phyloP scores from a whole-genome alignment of 257 asterid species.

The Craterostigma plantagineum region DNA sequence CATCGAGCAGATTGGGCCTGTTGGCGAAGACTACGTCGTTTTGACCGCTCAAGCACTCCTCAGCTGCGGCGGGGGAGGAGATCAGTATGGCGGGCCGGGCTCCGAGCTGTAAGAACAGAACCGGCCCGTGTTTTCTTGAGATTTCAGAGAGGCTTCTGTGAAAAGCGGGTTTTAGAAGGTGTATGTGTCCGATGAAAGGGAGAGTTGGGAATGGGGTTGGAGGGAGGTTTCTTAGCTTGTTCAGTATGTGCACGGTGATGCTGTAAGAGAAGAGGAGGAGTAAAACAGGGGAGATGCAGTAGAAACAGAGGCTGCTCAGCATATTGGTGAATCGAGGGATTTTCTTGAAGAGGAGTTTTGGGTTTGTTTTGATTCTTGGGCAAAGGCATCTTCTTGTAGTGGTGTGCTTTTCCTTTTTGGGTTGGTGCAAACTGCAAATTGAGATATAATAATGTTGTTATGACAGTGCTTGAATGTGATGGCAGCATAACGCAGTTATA shows the following conservation, averaged over 20 bases:
- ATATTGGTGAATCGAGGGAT: no score
- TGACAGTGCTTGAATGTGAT: no score
- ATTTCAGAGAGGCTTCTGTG: constrained; percentile 33
- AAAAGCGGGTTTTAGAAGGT: constrained; percentile 34
- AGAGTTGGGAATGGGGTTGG: constrained; percentile 45
- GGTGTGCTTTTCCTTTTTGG: no score
- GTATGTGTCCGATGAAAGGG: constrained; percentile 53
- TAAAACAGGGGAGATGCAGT: constrained; percentile 13
- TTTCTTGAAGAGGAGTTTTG: no score
- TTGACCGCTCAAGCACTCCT: constrained; percentile 41
- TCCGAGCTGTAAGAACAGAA: constrained; percentile 38
- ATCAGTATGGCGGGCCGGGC: constrained; percentile 40
- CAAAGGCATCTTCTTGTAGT: no score
- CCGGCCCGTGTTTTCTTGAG: constrained; percentile 33
- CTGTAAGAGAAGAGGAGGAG: constrained; percentile 16
- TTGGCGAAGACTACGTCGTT: constrained; percentile 57
- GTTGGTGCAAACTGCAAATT: no score
- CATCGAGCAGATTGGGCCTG: constrained; percentile 46
- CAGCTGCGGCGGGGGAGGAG: constrained; percentile 38
- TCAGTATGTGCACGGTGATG: constrained; percentile 12
- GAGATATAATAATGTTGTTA: no score
- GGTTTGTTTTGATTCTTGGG: no score
- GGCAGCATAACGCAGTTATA: no score
- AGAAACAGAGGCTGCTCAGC: constrained; percentile 7
- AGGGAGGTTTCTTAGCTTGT: constrained; percentile 34